Conservation (phyloP, 352 stramenopile species). For the Phytophthora tentaculata region DNA sequence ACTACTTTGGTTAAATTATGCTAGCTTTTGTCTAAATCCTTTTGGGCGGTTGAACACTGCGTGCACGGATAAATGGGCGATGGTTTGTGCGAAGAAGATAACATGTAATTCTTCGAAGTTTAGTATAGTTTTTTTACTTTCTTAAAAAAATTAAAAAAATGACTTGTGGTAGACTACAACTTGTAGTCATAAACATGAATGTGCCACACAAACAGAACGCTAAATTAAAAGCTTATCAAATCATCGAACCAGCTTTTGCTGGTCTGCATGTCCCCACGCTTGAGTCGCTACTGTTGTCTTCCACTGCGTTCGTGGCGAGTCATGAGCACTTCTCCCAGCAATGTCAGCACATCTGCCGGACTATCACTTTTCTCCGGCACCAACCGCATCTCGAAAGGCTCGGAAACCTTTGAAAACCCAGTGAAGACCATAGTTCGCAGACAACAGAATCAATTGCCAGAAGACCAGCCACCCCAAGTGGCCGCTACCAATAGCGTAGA, state of each 20-base stretch:
- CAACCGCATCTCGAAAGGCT: neutral
- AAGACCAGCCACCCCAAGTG: conserved; percentile 12
- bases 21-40: no score
- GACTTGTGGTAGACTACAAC: no score
- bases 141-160: no score
- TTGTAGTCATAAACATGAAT: no score
- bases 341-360: neutral
- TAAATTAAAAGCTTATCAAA: conserved; percentile 16
- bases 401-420: conserved; percentile 12
- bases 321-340: conserved; percentile 24
- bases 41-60: no score
- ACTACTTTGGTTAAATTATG: no score
- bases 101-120: no score
- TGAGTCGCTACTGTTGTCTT: conserved; percentile 20
- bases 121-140: no score
- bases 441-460: conserved; percentile 58
- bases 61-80: no score
- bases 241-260: conserved; percentile 6
- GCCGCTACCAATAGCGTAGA: neutral
- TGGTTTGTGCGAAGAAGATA: no score
- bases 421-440: conserved; percentile 40
- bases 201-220: conserved; percentile 17
- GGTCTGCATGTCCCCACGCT: conserved; percentile 28
- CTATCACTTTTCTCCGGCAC: conserved; percentile 10
- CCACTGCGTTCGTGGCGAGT: conserved; percentile 8